Base-by-base conservation (phyloP, 768 basidiomycete genomes). In the Harrya chromipes region DNA sequence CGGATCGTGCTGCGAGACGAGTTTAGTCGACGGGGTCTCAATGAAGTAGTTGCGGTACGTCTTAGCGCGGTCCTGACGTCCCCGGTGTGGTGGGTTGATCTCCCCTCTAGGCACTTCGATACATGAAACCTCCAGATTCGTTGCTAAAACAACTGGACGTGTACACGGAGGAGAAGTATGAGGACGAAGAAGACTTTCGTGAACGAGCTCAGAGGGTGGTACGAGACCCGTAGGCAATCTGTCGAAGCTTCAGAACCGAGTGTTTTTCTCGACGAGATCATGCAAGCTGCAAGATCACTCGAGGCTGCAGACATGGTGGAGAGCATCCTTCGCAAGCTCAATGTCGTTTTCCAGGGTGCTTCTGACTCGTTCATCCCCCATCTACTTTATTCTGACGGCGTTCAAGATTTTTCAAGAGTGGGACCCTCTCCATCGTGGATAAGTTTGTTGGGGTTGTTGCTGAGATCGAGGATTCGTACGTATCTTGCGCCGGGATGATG, bases 111-210 rank as follows among this genome's bases (percentile, higher is more conserved):
- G 80, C 82, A 4, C 72, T 94, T 7, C 78, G 84, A 52, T 90
- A 90, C 57, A 72, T 83, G 34, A 78, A 80, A 58, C 89, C 90
- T 2, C 87, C 90, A 7, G 90, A 87, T n/a, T 64, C 58, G 4
- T 69, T 95, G n/a, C 62, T 87, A n/a, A 86, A 76, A 0, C 93
- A 94, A 58, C 69, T 94, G 6, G 80, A 86, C 53, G 76, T 90
- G 23, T 95, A 93, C 58, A 78, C 81, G 0, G 92, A 95, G 54
- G 92, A 94, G 65, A 89, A 90, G 57, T 88, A 85, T 39, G 92
- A 94, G 59, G 93, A 97, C 62, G 87, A 90, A 63, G 84, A 88
- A 61, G 89, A 94, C 43, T 77, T 90, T 68, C 82, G 83, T 34
- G 84, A 93, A 54, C 78, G 82, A 31, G 73, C 80, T 33, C 74